A percentile compares a stretch with the other conserved stretches of the same genome.
phyloP scores from a whole-genome alignment of 2,329 filamentous ascomycete genomes.

The Cladosporium sp. region DNA sequence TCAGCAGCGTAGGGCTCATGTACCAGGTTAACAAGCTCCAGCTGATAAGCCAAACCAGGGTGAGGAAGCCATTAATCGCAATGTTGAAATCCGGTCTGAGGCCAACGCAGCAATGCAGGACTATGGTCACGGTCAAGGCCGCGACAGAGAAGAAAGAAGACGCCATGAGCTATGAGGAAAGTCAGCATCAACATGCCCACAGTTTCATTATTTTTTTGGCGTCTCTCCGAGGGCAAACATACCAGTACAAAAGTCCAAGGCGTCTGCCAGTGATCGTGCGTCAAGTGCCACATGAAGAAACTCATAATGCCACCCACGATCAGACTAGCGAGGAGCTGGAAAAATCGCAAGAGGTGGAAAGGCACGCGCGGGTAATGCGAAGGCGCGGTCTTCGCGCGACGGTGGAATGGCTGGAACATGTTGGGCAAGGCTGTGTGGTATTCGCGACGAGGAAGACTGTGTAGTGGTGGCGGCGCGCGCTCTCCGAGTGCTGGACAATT shows the following conservation, averaged over 20 bases:
- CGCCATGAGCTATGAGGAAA: slow-evolving; percentile 49
- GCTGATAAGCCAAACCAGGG: slow-evolving; percentile 55
- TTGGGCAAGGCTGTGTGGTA: not conserved
- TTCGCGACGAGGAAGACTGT: not conserved
- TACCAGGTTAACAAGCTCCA: slow-evolving; percentile 58
- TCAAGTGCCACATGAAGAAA: slow-evolving; percentile 59
- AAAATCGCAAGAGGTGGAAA: slow-evolving; percentile 47
- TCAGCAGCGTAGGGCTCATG: slow-evolving; percentile 54
- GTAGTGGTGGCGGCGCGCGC: not conserved
- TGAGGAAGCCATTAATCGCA: slow-evolving; percentile 50
- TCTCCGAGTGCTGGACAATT: not conserved
- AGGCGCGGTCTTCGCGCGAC: slow-evolving; percentile 41
- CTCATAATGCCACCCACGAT: slow-evolving; percentile 57
- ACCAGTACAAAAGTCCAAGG: slow-evolving; percentile 64
- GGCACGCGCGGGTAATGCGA: slow-evolving; percentile 47
- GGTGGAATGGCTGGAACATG: slow-evolving; percentile 18
- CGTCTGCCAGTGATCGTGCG: slow-evolving; percentile 52
- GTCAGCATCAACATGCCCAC: not conserved
- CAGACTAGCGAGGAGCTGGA: slow-evolving; percentile 47
- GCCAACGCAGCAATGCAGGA: slow-evolving; percentile 54
- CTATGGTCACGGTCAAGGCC: slow-evolving; percentile 50
- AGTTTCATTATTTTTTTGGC: not conserved
- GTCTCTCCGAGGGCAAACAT: slow-evolving; percentile 33
- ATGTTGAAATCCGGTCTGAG: slow-evolving; percentile 57
- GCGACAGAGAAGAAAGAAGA: slow-evolving; percentile 56